Conservation (phyloP, 1,139 yeast species). For the Petasospora fabianii region DNA sequence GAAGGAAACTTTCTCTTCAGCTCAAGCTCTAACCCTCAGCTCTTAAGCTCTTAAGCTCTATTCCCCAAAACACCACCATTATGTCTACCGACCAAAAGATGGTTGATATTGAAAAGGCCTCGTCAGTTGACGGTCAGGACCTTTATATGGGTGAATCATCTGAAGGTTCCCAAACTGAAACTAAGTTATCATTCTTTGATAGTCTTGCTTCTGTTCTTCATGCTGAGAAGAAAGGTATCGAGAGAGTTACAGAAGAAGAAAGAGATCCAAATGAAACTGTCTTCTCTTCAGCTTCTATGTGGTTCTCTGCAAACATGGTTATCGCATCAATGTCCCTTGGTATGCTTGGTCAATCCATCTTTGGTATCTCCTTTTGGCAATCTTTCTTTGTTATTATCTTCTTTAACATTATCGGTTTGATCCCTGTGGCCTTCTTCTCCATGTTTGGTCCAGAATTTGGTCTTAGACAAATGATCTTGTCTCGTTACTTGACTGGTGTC, state of each 20-base stretch:
- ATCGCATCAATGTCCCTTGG: constrained; percentile 83
- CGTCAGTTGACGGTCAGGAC: constrained; percentile 16
- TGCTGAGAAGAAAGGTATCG: constrained; percentile 47
- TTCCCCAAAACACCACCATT: background rate
- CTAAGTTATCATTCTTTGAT: constrained; percentile 28
- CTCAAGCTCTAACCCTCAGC: no score
- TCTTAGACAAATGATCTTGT: constrained; percentile 80
- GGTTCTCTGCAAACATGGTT: constrained; percentile 90
- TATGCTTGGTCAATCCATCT: constrained; percentile 55
- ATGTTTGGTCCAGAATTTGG: constrained; percentile 83
- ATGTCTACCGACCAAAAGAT: background rate
- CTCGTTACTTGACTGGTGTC: constrained; percentile 77
- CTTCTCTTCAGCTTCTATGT: constrained; percentile 78
- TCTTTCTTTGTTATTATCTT: constrained; percentile 60
- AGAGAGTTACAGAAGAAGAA: constrained; percentile 43
- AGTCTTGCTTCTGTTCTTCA: constrained; percentile 34
- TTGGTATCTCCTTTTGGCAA: constrained; percentile 60
- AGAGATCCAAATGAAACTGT: constrained; percentile 51
- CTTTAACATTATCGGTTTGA: constrained; percentile 67
- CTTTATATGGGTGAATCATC: constrained; percentile 21
- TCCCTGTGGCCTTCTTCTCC: constrained; percentile 81
- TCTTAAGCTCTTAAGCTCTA: background rate
- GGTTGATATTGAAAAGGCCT: constrained; percentile 24
- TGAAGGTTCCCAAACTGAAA: constrained; percentile 19
- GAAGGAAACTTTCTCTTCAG: no score